These are phyloP conservation scores for Scenedesmus sp. DNA, from an alignment of 163 green algal species.

Conservation along the genomic window DNA sequence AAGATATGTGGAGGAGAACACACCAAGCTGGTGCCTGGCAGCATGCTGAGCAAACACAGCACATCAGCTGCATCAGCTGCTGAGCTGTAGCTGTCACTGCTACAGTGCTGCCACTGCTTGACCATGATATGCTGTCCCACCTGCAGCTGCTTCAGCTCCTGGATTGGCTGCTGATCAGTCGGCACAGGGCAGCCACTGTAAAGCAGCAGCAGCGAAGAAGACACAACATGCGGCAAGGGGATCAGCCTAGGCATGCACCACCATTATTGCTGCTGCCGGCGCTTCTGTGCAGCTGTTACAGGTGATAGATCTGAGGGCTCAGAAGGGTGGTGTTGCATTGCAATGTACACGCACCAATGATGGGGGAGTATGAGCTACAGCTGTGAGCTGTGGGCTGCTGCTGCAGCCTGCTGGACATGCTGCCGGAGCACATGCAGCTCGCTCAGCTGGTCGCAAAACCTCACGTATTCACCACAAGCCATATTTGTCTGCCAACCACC, in stretches of 20 bases:
- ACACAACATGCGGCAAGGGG: not conserved
- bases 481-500: not conserved
- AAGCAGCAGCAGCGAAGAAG: not conserved
- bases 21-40: not conserved
- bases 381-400: not conserved
- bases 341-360: not conserved
- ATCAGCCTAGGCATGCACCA: not conserved
- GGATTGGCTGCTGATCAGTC: constrained; percentile 53
- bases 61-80: not conserved
- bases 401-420: not conserved
- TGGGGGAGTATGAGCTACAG: not conserved
- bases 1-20: no score
- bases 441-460: not conserved
- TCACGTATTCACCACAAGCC: not conserved
- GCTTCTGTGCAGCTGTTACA: no score
- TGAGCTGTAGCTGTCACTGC: not conserved
- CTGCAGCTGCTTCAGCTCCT: constrained; percentile 60
- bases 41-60: no score
- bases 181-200: constrained; percentile 57
- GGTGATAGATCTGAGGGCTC: no score
- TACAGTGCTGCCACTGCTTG: not conserved
- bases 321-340: not conserved
- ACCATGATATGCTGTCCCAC: not conserved
- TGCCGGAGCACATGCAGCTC: not conserved
- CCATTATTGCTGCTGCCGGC: not conserved